These are phyloP conservation scores for Fusarium citri DNA, from an alignment of 2,329 filamentous ascomycete genomes.

Conservation along the genomic window DNA sequence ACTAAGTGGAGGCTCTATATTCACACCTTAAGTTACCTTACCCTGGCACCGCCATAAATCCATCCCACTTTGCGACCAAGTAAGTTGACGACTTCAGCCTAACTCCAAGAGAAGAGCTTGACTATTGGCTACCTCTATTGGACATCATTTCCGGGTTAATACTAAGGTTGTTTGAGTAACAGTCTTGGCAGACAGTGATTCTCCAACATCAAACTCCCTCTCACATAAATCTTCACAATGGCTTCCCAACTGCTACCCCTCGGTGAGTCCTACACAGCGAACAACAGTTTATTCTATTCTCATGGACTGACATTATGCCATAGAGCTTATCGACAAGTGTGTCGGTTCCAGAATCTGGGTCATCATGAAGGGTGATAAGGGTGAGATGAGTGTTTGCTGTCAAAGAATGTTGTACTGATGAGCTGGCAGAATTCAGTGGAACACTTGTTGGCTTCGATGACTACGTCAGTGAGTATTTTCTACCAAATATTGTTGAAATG, in stretches of 20 bases:
- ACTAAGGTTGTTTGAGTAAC: not conserved
- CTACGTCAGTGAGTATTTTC: slow-evolving; percentile 90
- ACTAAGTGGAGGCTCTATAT: slow-evolving; percentile 29
- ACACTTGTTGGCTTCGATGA: slow-evolving; percentile 97
- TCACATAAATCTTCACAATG: slow-evolving; percentile 59
- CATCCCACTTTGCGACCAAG: slow-evolving; percentile 47
- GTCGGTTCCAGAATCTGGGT: slow-evolving; percentile 98
- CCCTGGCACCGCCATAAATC: slow-evolving; percentile 21
- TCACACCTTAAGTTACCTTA: slow-evolving; percentile 35
- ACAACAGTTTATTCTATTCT: not conserved
- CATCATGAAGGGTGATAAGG: slow-evolving; percentile 99
- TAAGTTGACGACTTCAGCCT: slow-evolving; percentile 31
- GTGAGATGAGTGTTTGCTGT: slow-evolving; percentile 57
- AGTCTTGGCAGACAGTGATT: not conserved
- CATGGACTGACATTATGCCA: slow-evolving; percentile 33
- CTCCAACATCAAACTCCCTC: not conserved
- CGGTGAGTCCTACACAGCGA: slow-evolving; percentile 59
- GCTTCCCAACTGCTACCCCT: slow-evolving; percentile 79
- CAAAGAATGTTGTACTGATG: slow-evolving; percentile 24
- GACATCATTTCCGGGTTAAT: not conserved
- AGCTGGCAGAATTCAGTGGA: slow-evolving; percentile 84
- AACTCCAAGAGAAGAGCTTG: slow-evolving; percentile 11
- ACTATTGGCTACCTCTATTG: not conserved
- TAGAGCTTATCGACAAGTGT: slow-evolving; percentile 99
- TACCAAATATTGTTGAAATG: too few species aligned